Evolutionary conservation across 2,329 filamentous ascomycete species (phyloP), one percentile per base, ranked within the genome.

Genomic region (Apiospora marii): DNA sequence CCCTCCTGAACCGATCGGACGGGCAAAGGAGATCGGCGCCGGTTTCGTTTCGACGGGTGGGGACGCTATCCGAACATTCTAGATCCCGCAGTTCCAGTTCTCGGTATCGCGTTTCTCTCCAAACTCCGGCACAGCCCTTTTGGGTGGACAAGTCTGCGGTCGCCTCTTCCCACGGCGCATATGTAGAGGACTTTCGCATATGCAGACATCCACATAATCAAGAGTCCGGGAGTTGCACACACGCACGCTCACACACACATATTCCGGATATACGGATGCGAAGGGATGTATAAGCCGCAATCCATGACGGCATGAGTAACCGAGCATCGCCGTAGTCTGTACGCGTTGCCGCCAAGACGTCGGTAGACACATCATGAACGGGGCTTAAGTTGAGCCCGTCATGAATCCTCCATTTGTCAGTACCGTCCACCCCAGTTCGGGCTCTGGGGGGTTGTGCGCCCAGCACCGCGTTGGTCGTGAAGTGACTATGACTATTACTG

Each of bases 221-320:
- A 34, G 30, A n/a, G 34, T 37, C 34, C 58, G 34, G 13, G 19
- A 37, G 53, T 30, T 61, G 53, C 7, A n/a, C 30, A 3, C 51
- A 16, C n/a, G 27, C 27, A 30, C 27, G 27, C 27, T 2, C 27
- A 30, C 16, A n/a, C 30, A 3, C 51, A 16, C 22, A 16, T 22
- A n/a, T 34, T 64, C 58, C 58, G 58, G 58, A 41, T 41, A 64
- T n/a, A 41, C 58, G 58, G 19, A 37, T 41, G 34, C 34, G 19
- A 41, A 41, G n/a, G 34, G 58, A n/a, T 41, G 58, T 10, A 41
- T 41, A 41, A n/a, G 58, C 58, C 58, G 58, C 34, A 41, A 41
- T 64, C 58, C 34, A 64, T 64, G 58, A 64, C 58, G 58, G 58
- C 58, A 64, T n/a, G 34, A 64, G 19, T 64, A 37, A 22, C 30